phyloP scores from a whole-genome alignment of 140 eudicot genomes.

The Ambrosia hybrid region DNA sequence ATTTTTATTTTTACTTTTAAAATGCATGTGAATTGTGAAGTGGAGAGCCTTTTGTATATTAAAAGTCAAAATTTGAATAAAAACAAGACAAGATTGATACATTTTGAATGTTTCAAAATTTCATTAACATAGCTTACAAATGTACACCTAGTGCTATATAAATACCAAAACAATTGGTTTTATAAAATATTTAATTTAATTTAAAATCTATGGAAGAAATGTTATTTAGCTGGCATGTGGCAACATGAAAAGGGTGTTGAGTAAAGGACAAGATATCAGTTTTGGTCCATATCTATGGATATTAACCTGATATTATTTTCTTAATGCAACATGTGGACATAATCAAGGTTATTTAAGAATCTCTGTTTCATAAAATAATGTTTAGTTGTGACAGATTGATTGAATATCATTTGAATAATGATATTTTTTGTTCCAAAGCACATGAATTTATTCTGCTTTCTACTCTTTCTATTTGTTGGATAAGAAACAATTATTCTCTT shows the following conservation, averaged over 20 bases:
- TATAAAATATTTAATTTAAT: background rate
- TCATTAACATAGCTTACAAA: background rate
- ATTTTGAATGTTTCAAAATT: background rate
- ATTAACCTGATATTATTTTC: constrained; percentile 20
- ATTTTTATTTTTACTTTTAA: background rate
- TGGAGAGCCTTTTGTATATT: background rate
- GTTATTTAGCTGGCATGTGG: constrained; percentile 27
- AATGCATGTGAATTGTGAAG: constrained; percentile 11
- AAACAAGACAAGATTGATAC: constrained; percentile 6
- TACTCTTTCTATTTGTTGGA: constrained; percentile 12
- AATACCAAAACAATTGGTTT: background rate
- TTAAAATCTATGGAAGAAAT: background rate
- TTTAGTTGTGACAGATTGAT: constrained; percentile 18
- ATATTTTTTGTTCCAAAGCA: constrained; percentile 20
- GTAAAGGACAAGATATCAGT: constrained; percentile 28
- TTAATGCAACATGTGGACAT: constrained; percentile 21
- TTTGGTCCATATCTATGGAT: constrained; percentile 31
- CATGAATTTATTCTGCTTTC: constrained; percentile 38
- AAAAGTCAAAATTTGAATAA: constrained; percentile 12
- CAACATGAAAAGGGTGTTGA: constrained; percentile 26
- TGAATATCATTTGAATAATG: constrained; percentile 23
- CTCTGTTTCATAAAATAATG: constrained; percentile 23
- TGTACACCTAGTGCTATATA: background rate
- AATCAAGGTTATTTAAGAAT: constrained; percentile 26
- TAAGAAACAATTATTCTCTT: constrained; percentile 21